These are phyloP conservation scores for Rosa lucieae DNA, from an alignment of 306 rosid genomes.

Conservation along the genomic window DNA sequence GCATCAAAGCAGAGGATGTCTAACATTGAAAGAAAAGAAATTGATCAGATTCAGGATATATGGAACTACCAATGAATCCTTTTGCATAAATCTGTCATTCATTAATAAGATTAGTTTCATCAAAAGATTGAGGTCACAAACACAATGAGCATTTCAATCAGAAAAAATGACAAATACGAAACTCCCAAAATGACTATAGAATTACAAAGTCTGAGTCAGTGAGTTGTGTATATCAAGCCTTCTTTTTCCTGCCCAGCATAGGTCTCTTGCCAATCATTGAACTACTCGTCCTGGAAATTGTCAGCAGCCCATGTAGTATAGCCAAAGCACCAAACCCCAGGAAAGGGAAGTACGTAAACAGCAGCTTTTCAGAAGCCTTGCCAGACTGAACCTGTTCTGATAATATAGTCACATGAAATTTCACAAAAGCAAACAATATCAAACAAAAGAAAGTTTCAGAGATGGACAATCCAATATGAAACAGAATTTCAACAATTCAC, in stretches of 20 bases:
- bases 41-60: too few relatives aligned
- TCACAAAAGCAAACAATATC: too few relatives aligned
- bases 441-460: not conserved
- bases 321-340: slow-evolving; percentile 59
- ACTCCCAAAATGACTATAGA: too few relatives aligned
- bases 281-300: slow-evolving; percentile 39
- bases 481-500: not conserved
- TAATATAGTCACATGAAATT: slow-evolving; percentile 56
- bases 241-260: slow-evolving; percentile 47
- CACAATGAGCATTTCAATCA: too few relatives aligned
- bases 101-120: too few relatives aligned
- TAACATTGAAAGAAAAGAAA: too few relatives aligned
- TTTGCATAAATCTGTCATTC: too few relatives aligned
- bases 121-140: too few relatives aligned
- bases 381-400: slow-evolving; percentile 55
- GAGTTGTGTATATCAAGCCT: slow-evolving; percentile 33
- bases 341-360: slow-evolving; percentile 52
- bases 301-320: slow-evolving; percentile 51
- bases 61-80: too few relatives aligned
- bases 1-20: too few relatives aligned
- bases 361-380: slow-evolving; percentile 58
- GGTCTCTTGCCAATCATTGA: slow-evolving; percentile 36
- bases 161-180: too few relatives aligned
- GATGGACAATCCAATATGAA: not conserved
- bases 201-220: slow-evolving; percentile 5